Percentiles rank a stretch among this genome's conserved stretches.
These are phyloP conservation scores for Ceratocystis variospora DNA, from an alignment of 2,329 filamentous ascomycete species.

Conservation along the genomic window DNA sequence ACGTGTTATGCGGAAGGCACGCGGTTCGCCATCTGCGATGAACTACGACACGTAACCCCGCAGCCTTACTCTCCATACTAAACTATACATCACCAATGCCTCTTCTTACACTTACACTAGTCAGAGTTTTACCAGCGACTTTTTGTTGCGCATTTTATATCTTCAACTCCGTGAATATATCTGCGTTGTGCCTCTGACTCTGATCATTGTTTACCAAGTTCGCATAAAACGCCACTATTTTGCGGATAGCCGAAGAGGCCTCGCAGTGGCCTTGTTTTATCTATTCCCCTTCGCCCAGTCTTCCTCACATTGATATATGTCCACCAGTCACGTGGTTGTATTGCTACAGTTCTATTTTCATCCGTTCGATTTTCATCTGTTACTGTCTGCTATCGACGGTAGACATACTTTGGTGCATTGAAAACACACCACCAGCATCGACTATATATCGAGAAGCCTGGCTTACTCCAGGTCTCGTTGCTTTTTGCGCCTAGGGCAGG, in stretches of 20 bases:
- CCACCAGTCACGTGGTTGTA: neutral
- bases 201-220: neutral
- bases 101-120: neutral
- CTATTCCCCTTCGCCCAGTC: neutral
- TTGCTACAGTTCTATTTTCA: neutral
- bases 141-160: neutral
- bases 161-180: neutral
- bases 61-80: neutral
- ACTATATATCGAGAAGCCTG: neutral
- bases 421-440: neutral
- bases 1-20: neutral
- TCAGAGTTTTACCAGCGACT: too few relatives aligned
- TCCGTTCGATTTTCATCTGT: neutral
- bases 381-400: neutral
- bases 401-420: neutral
- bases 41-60: too few relatives aligned
- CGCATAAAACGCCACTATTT: neutral
- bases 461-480: neutral
- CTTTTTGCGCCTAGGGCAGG: neutral
- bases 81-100: neutral
- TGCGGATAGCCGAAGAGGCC: too few relatives aligned
- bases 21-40: neutral
- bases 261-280: too few relatives aligned
- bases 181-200: neutral
- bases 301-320: neutral